These are phyloP conservation scores for Solanum pinnatisectum DNA, from an alignment of 257 asterid genomes.

Conservation along the genomic window DNA sequence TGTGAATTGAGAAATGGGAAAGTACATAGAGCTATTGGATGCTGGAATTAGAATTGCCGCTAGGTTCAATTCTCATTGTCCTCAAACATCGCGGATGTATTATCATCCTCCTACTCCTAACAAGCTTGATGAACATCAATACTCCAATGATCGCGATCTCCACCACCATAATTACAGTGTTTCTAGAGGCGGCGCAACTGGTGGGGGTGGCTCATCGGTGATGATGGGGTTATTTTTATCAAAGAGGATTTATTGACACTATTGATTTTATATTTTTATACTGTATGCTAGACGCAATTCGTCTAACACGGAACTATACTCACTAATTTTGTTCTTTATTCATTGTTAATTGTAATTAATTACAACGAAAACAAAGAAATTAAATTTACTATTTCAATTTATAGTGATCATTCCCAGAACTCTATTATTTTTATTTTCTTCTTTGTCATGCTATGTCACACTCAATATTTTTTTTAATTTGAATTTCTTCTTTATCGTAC, in stretches of 20 bases:
- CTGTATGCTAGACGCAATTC: not conserved
- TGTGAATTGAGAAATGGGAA: slow-evolving; percentile 20
- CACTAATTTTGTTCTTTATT: not conserved
- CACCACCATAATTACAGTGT: not conserved
- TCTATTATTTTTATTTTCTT: no score
- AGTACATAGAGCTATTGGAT: slow-evolving; percentile 38
- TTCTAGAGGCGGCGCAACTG: not conserved
- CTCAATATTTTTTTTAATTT: no score
- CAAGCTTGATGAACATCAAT: not conserved
- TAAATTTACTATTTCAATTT: not conserved
- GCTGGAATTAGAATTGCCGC: slow-evolving; percentile 25
- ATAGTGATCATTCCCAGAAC: no score
- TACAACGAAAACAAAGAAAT: not conserved
- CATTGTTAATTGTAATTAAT: not conserved
- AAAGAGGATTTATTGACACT: not conserved
- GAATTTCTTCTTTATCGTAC: no score
- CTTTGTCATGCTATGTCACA: no score
- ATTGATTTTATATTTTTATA: not conserved
- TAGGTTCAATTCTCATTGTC: slow-evolving; percentile 61
- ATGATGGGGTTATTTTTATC: not conserved
- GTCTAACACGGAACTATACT: not conserved
- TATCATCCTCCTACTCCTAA: slow-evolving; percentile 33
- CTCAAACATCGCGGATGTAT: slow-evolving; percentile 55
- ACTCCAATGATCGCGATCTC: not conserved
- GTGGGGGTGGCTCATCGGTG: not conserved